These are phyloP conservation scores for Plasmodium inui DNA, from an alignment of 169 alveolate genomes.

Conservation along the genomic window DNA sequence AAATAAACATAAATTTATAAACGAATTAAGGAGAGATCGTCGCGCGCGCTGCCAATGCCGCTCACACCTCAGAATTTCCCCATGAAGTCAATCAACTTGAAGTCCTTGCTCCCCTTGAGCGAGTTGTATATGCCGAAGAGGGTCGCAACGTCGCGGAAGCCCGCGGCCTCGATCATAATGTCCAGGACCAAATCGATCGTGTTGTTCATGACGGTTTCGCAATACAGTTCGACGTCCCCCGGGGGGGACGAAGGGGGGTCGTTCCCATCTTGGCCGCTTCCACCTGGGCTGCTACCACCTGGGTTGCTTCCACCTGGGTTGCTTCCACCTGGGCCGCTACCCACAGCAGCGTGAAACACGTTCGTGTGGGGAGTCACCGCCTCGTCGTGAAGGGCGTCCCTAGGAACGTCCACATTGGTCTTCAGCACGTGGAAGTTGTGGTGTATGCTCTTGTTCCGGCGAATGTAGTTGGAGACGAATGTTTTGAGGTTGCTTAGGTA, in stretches of 20 bases:
- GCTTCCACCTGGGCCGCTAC: not conserved
- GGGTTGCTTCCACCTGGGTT: too few relatives aligned
- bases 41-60: not conserved
- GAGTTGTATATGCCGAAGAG: slow-evolving; percentile 57
- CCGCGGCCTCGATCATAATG: slow-evolving; percentile 26
- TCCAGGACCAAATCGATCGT: slow-evolving; percentile 44
- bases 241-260: not conserved
- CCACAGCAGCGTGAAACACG: slow-evolving; percentile 19
- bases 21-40: not conserved
- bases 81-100: slow-evolving; percentile 34
- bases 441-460: slow-evolving; percentile 20
- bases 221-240: slow-evolving; percentile 1
- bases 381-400: slow-evolving; percentile 29
- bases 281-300: too few relatives aligned
- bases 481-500: slow-evolving; percentile 28
- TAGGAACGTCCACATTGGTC: slow-evolving; percentile 22
- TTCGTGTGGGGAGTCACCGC: slow-evolving; percentile 25
- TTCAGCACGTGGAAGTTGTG: slow-evolving; percentile 40
- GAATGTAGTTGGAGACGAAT: slow-evolving; percentile 29
- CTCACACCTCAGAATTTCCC: not conserved
- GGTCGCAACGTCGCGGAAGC: slow-evolving; percentile 32
- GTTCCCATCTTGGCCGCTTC: not conserved
- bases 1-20: too few relatives aligned
- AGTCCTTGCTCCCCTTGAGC: slow-evolving; percentile 25
- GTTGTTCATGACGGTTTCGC: slow-evolving; percentile 50